Conservation (phyloP, 148 eudicot genomes). For the Cornus kousa region DNA sequence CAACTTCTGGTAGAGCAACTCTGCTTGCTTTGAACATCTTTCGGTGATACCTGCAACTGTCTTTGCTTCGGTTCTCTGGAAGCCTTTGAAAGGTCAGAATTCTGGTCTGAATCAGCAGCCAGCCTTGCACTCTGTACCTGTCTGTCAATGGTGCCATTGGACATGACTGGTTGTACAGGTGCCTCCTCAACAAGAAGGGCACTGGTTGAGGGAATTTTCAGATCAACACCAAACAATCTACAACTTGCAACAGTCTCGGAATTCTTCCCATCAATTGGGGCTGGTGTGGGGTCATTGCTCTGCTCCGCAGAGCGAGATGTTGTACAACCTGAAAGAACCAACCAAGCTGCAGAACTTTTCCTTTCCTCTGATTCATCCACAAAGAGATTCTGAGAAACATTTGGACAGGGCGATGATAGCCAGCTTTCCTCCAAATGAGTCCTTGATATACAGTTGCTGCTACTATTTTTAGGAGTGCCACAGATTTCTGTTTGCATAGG, state of each 20-base stretch:
- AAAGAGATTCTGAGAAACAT: slow-evolving; percentile 22
- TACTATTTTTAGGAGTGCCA: slow-evolving; percentile 1
- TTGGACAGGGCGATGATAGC: slow-evolving; percentile 14
- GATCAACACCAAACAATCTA: slow-evolving; percentile 80
- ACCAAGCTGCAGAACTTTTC: slow-evolving; percentile 53
- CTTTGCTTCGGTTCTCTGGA: slow-evolving; percentile 40
- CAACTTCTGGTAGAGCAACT: slow-evolving; percentile 71
- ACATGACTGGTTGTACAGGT: slow-evolving; percentile 18
- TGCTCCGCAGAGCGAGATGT: slow-evolving; percentile 29
- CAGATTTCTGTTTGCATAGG: slow-evolving; percentile 5
- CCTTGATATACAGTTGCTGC: slow-evolving; percentile 5
- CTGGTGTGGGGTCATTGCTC: slow-evolving; percentile 10
- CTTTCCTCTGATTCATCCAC: slow-evolving; percentile 58
- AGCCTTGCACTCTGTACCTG: not conserved
- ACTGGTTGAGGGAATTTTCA: slow-evolving; percentile 24
- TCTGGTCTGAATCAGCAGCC: slow-evolving; percentile 37
- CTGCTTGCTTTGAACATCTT: slow-evolving; percentile 59
- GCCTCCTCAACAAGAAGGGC: slow-evolving; percentile 29
- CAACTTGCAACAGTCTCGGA: slow-evolving; percentile 38
- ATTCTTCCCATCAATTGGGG: slow-evolving; percentile 33
- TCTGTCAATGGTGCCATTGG: not conserved
- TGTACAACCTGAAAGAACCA: slow-evolving; percentile 44
- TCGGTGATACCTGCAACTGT: slow-evolving; percentile 38
- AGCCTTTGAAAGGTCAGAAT: slow-evolving; percentile 54
- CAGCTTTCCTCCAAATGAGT: slow-evolving; percentile 19